Base-by-base conservation (phyloP, 768 basidiomycete genomes). In the Gautieria morchelliformis region DNA sequence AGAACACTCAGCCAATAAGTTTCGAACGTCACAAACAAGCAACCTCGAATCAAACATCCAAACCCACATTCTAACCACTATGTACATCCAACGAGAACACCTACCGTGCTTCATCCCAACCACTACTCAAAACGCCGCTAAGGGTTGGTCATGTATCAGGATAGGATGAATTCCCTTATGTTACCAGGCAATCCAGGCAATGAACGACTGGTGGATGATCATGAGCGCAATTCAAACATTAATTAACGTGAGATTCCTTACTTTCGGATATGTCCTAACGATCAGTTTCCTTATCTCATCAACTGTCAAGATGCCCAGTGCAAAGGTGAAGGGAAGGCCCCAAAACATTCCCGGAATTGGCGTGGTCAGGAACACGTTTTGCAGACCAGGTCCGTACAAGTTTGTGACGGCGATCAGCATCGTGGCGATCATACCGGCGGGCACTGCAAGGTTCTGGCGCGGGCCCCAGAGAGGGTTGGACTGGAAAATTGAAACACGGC, bases 401-500 rank as follows among this genome's bases (percentile, higher is more conserved):
- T 77, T 76, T 53, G 67, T 68, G 1, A 78, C 61, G 0, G 75
- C 75, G 54, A 79, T 71, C 27, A 79, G 63, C 15, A 69, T 69
- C 14, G 77, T 78, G 1, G 65, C 68, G 57, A 68, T 42, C 71
- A 77, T 77, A 4, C 71, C 70, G 3, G 66, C 22, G 2, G 69
- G 68, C 4, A 75, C 71, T 20, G 69, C 60, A 15, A 72, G 57
- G 60, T 79, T 79, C n/a, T 61, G 67, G 39, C 76, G 73, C 7
- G 75, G 75, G 11, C 75, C 75, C 72, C 78, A 75, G 32, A 77
- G 65, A 0, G 75, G 75, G 49, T 76, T 75, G 30, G 74, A 74
- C 15, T 71, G 65, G 40, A 77, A 55, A 7, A 77, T 63, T 0
- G 75, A 77, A 0, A 77, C 68, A 50, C 75, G 71, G 54, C 75